Evolutionary conservation across 129 eudicot genomes (phyloP), one percentile per base, ranked within the genome.

Genomic region (Mikania micrantha): DNA sequence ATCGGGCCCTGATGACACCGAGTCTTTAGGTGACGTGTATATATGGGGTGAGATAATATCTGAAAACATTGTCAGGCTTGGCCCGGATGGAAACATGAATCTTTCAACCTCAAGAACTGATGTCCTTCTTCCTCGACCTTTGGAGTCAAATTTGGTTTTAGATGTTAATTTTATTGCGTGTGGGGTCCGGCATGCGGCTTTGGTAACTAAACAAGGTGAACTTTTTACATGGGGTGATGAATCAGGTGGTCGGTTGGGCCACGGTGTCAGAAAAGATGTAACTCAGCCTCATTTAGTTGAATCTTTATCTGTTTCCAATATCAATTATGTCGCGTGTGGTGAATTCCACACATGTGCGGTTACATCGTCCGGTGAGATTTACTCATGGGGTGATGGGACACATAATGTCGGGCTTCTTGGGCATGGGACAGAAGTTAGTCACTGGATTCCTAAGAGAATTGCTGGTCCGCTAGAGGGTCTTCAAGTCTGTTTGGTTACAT

Each of bases 1-100:
- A 47, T 91, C 97, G 22, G 90, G 76, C 28, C 88, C 81, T 0
- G 98, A 91, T 71, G 98, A 91, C 53, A 77, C 84, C 72, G 98
- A 91, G 69, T 90, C 91, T 17, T 64, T 88, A 75, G 96, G 95
- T 32, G 98, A 88, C 59, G 98, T 91, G 44, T 91, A 91, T 70
- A 85, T 91, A 34, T 91, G 98, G 98, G 98, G 98, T 11, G 98
- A 91, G 78, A 94, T 91, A 39, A 84, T 84, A 67, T 88, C 88
- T 49, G 98, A 91, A 53, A 80, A 70, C 48, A 35, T 80, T 40
- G 75, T 80, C 70, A 87, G 83, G 72, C 77, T 76, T 31, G 90
- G 88, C 17, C 86, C 85, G 0, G 94, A 87, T 52, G 75, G 72
- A 77, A 81, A 58, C 68, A 32, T 72, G 35, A 79, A 78, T 81